Percentiles rank a stretch among this genome's conserved stretches.
These are phyloP conservation scores for Warburgia ugandensis DNA, from an alignment of 164 flowering plant species.

Conservation along the genomic window DNA sequence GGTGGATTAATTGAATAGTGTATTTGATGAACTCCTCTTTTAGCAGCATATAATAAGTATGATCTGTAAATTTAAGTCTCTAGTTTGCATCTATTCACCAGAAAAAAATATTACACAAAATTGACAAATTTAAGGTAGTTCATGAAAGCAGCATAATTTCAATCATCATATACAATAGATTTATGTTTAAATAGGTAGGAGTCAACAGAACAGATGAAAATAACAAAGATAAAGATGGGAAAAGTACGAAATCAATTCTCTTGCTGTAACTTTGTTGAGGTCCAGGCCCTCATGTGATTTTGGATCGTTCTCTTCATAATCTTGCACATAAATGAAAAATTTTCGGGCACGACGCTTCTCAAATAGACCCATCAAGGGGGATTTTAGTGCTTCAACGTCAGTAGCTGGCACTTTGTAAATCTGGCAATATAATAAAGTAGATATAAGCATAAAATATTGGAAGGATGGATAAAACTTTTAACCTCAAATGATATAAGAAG, in stretches of 20 bases:
- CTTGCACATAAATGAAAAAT: conserved; percentile 92
- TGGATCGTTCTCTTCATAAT: conserved; percentile 80
- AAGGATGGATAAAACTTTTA: not conserved
- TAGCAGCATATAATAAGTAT: too few relatives aligned
- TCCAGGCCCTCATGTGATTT: conserved; percentile 92
- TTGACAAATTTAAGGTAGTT: too few relatives aligned
- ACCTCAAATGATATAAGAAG: not conserved
- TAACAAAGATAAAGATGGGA: conserved; percentile 2
- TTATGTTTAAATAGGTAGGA: not conserved
- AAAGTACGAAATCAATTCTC: conserved; percentile 67
- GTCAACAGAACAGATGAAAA: not conserved
- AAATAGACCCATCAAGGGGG: conserved; percentile 85
- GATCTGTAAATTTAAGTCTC: too few relatives aligned
- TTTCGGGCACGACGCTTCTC: conserved; percentile 93
- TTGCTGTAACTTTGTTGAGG: conserved; percentile 60
- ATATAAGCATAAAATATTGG: not conserved
- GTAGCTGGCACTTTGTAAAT: conserved; percentile 93
- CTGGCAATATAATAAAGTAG: conserved; percentile 35
- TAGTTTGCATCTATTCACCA: too few relatives aligned
- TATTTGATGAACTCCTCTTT: too few relatives aligned
- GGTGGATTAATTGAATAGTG: too few relatives aligned
- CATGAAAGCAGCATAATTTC: too few relatives aligned
- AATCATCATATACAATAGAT: too few relatives aligned
- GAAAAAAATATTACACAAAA: too few relatives aligned
- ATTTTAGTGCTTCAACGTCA: conserved; percentile 94